Percentiles rank a stretch among this genome's conserved stretches.
Evolutionary conservation across 768 basidiomycete genomes (phyloP).

Genomic region (Suillus hirtellus): DNA sequence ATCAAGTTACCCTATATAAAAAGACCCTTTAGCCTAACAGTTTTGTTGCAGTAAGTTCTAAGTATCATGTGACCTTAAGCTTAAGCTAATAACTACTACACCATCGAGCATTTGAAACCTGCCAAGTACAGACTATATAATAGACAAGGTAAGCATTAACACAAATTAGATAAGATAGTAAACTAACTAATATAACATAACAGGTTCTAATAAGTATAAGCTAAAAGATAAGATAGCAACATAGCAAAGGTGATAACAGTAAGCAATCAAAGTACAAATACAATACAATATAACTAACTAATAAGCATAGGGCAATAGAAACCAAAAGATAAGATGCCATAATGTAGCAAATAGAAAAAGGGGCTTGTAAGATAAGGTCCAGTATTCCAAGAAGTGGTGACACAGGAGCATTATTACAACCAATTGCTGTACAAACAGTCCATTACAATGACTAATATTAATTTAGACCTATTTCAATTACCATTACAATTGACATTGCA

Average conservation of each 20-base stretch:
- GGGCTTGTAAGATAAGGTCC: background rate
- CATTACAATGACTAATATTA: background rate
- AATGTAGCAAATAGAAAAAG: background rate
- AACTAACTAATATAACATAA: background rate
- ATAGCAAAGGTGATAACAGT: background rate
- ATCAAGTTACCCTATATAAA: background rate
- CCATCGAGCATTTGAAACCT: background rate
- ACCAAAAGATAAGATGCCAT: background rate
- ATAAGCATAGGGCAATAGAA: constrained; percentile 1
- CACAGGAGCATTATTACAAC: background rate
- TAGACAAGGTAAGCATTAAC: background rate
- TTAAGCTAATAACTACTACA: constrained; percentile 1
- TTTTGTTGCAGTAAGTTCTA: background rate
- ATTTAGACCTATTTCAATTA: background rate
- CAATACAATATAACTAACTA: constrained; percentile 1
- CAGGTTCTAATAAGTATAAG: background rate
- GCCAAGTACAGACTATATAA: constrained; percentile 1
- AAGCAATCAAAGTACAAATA: background rate
- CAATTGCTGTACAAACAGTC: background rate
- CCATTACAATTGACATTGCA: background rate
- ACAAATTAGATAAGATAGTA: background rate
- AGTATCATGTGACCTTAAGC: background rate
- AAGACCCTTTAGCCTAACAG: background rate
- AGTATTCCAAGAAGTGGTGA: background rate
- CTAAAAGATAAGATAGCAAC: background rate